Percentiles rank a stretch among this genome's conserved stretches.
Evolutionary conservation across 768 basidiomycete species (phyloP).

Genomic region (Lactarius deliciosus): DNA sequence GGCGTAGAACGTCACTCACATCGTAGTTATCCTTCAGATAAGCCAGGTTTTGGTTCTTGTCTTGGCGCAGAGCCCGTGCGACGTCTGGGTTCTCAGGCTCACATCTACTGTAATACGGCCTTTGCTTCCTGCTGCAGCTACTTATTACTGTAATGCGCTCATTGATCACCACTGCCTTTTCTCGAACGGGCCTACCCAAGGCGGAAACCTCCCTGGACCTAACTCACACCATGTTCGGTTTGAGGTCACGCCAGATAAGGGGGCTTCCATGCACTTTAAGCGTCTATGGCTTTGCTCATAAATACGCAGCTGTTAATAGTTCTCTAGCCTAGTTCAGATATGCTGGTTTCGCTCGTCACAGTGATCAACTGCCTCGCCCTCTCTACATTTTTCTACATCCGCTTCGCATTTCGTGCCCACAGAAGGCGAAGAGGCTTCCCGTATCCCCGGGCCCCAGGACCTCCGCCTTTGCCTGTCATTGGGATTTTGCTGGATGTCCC

Average conservation of each 20-base stretch:
- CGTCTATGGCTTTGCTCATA: too few relatives aligned
- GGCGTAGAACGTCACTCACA: slow-evolving; percentile 45
- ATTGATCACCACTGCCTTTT: slow-evolving; percentile 79
- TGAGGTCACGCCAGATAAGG: too few relatives aligned
- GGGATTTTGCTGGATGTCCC: slow-evolving; percentile 11
- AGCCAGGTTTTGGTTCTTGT: slow-evolving; percentile 94
- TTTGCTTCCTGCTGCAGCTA: too few relatives aligned
- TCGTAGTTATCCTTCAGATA: slow-evolving; percentile 92
- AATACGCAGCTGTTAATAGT: too few relatives aligned
- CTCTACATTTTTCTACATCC: too few relatives aligned
- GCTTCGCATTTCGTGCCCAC: too few relatives aligned
- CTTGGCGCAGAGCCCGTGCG: slow-evolving; percentile 89
- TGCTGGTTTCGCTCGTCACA: neutral
- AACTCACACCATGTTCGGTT: too few relatives aligned
- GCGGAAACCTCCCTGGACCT: too few relatives aligned
- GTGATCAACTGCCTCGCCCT: neutral
- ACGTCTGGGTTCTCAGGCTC: slow-evolving; percentile 97
- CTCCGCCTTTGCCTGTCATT: neutral
- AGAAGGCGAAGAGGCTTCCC: neutral
- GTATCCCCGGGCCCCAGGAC: neutral
- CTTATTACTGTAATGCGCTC: slow-evolving; percentile 41
- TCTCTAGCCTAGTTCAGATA: too few relatives aligned
- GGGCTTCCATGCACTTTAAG: too few relatives aligned
- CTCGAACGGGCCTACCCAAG: slow-evolving; percentile 39
- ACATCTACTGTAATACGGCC: too few relatives aligned